These are phyloP conservation scores for Solanum hybrid DNA, from an alignment of 305 asterid species.

Conservation along the genomic window DNA sequence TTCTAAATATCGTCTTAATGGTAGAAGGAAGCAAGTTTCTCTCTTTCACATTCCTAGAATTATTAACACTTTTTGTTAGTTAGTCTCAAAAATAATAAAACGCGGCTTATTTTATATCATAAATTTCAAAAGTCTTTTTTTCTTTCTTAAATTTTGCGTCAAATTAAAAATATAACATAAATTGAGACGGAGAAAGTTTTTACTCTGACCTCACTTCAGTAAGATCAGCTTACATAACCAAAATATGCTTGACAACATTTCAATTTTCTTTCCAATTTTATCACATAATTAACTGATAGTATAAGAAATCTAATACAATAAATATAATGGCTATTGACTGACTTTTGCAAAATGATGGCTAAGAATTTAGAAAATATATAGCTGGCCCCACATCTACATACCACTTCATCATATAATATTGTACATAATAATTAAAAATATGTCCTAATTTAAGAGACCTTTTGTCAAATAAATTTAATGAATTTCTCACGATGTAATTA, in stretches of 20 bases:
- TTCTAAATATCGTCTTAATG: neutral
- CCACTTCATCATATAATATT: neutral
- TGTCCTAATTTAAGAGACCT: neutral
- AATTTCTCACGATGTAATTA: neutral
- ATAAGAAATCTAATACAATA: neutral
- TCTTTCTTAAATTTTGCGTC: too few relatives aligned
- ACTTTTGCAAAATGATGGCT: conserved; percentile 5
- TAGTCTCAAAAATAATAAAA: too few relatives aligned
- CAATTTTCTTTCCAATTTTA: neutral
- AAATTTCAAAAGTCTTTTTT: too few relatives aligned
- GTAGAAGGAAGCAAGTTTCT: neutral
- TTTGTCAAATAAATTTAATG: neutral
- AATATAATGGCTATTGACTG: conserved; percentile 3
- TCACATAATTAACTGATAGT: neutral
- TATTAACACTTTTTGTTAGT: neutral
- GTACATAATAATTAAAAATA: neutral
- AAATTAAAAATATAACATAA: too few relatives aligned
- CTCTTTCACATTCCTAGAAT: neutral
- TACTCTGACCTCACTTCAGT: neutral
- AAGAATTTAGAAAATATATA: neutral
- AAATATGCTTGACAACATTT: neutral
- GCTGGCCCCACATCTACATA: conserved; percentile 4
- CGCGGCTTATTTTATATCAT: too few relatives aligned
- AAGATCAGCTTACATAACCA: neutral
- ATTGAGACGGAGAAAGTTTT: too few relatives aligned